phyloP scores from a whole-genome alignment of 352 stramenopile genomes.

The Aphanomyces stellatus region DNA sequence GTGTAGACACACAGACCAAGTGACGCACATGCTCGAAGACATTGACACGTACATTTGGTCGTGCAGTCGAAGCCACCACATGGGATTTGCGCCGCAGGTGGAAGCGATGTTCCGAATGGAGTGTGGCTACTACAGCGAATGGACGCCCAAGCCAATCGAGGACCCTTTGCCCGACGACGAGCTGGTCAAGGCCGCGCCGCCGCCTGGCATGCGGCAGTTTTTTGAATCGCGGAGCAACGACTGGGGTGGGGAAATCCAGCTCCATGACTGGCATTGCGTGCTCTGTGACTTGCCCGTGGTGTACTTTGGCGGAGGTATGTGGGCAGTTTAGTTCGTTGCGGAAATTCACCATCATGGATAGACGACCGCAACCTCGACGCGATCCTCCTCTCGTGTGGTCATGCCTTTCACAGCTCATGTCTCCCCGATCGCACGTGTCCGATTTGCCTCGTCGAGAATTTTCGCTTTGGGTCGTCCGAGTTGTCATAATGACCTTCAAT shows the following conservation, averaged over 20 bases:
- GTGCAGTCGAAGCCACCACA: constrained; percentile 45
- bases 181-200: background rate
- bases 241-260: constrained; percentile 78
- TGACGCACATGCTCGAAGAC: constrained; percentile 64
- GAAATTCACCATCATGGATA: constrained; percentile 22
- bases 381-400: constrained; percentile 61
- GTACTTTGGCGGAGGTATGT: constrained; percentile 66
- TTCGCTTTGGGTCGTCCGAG: no score
- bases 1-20: constrained; percentile 43
- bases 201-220: constrained; percentile 21
- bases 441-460: constrained; percentile 51
- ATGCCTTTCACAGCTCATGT: constrained; percentile 66
- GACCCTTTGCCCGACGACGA: no score
- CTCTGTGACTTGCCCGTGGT: constrained; percentile 72
- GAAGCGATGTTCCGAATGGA: constrained; percentile 61
- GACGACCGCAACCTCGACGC: constrained; percentile 72
- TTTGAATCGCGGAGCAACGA: constrained; percentile 82
- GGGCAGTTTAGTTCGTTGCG: background rate
- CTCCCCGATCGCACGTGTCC: constrained; percentile 52
- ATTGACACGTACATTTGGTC: constrained; percentile 77
- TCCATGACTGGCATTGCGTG: constrained; percentile 69
- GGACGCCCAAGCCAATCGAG: no score
- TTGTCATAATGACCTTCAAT: no score
- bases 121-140: constrained; percentile 18
- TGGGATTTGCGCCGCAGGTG: constrained; percentile 65